These are phyloP conservation scores for Tuber calosporum DNA, from an alignment of 495 filamentous ascomycete genomes.

Conservation along the genomic window DNA sequence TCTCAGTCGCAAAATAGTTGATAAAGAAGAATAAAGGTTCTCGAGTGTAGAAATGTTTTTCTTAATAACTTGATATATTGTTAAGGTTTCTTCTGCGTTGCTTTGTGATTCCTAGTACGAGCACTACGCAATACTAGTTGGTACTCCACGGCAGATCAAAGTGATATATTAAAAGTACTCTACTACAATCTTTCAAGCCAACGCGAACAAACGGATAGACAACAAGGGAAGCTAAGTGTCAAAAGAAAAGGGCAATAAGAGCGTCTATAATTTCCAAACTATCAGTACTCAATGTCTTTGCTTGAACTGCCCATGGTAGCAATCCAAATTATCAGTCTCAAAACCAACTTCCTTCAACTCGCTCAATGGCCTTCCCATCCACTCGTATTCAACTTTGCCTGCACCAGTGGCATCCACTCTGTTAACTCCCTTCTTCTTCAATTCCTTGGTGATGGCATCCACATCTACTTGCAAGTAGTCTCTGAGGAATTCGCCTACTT, in stretches of 20 bases:
- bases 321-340: constrained; percentile 24
- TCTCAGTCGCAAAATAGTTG: no score
- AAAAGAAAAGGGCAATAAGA: constrained; percentile 28
- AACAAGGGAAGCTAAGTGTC: constrained; percentile 12
- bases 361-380: constrained; percentile 39
- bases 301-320: constrained; percentile 39
- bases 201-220: neutral
- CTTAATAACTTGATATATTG: no score
- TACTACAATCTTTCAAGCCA: neutral
- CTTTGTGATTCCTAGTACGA: no score
- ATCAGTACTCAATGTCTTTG: constrained; percentile 22
- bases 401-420: constrained; percentile 2
- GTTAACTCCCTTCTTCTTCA: constrained; percentile 55
- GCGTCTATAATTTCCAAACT: neutral
- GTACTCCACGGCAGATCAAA: neutral
- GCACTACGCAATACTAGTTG: no score
- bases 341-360: constrained; percentile 28
- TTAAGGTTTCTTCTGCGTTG: no score
- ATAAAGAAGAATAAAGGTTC: no score
- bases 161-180: neutral
- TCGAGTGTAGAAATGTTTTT: no score
- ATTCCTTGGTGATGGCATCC: constrained; percentile 62
- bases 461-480: constrained; percentile 76
- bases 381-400: constrained; percentile 18
- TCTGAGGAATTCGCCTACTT: constrained; percentile 72